Percentiles rank a stretch among this genome's conserved stretches.
phyloP scores from a whole-genome alignment of 192 early-diverging fungal species.

The Podila clonocystis region DNA sequence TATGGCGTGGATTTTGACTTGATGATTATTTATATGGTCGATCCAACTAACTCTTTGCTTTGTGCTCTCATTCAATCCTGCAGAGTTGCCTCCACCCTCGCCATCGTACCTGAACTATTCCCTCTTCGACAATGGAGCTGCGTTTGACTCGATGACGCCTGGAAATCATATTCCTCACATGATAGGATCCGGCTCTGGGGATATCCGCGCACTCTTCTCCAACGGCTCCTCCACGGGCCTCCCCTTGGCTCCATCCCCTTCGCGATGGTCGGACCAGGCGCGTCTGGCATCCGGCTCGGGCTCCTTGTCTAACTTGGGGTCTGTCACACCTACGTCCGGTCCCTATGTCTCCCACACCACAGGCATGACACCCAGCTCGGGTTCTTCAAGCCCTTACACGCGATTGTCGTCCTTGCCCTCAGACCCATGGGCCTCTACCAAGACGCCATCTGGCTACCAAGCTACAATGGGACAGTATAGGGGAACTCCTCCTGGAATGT shows the following conservation, averaged over 20 bases:
- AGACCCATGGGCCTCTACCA: constrained; percentile 27
- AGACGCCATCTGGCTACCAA: constrained; percentile 14
- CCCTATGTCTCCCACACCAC: constrained; percentile 3
- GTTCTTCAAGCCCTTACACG: constrained; percentile 3
- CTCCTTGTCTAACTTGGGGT: constrained; percentile 7
- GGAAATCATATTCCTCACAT: background rate
- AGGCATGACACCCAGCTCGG: background rate
- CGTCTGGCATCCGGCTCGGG: constrained; percentile 9
- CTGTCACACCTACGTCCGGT: constrained; percentile 1
- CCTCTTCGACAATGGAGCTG: constrained; percentile 22
- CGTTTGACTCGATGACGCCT: constrained; percentile 3
- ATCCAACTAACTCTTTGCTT: background rate
- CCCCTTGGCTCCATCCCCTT: constrained; percentile 13
- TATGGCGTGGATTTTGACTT: background rate
- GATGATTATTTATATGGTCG: background rate
- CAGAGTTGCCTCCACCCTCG: background rate
- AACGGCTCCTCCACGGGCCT: constrained; percentile 1
- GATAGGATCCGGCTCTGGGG: background rate
- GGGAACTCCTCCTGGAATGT: constrained; percentile 7
- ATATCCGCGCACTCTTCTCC: constrained; percentile 27
- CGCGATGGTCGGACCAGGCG: constrained; percentile 36
- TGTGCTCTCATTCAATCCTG: background rate
- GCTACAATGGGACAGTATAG: constrained; percentile 36
- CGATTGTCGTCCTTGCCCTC: constrained; percentile 19
- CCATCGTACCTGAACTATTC: constrained; percentile 21